Percentiles rank a stretch among this genome's conserved stretches.
Evolutionary conservation across 2,329 filamentous ascomycete genomes (phyloP).

Genomic region (Claviceps pazoutovae): DNA sequence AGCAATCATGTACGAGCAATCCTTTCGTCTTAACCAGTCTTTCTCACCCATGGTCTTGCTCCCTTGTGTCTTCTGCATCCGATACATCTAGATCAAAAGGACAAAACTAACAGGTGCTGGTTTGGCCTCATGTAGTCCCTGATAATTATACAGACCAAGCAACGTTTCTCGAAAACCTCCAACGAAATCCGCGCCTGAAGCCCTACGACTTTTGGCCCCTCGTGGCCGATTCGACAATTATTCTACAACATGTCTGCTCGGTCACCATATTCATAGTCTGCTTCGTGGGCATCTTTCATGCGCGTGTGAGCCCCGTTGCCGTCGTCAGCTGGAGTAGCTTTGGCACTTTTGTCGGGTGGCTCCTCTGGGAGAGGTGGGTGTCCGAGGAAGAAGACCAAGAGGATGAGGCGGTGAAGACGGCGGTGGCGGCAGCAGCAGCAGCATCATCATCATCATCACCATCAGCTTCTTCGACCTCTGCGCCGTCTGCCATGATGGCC

Average conservation of each 20-base stretch:
- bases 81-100: background rate
- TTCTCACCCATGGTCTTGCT: background rate
- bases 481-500: background rate
- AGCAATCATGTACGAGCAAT: constrained; percentile 62
- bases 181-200: constrained; percentile 82
- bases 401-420: constrained; percentile 25
- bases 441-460: constrained; percentile 11
- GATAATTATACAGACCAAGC: constrained; percentile 97
- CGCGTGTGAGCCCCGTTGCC: constrained; percentile 77
- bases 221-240: constrained; percentile 87
- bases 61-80: background rate
- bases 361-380: constrained; percentile 85
- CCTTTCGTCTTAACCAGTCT: background rate
- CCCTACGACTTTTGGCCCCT: constrained; percentile 98
- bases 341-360: constrained; percentile 75
- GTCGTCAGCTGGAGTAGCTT: constrained; percentile 76
- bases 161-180: constrained; percentile 90
- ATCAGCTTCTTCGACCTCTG: constrained; percentile 6
- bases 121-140: constrained; percentile 46
- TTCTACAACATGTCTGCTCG: constrained; percentile 91
- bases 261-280: constrained; percentile 90
- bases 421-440: constrained; percentile 10
- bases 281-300: constrained; percentile 80
- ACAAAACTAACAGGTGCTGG: background rate
- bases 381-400: constrained; percentile 48